phyloP scores from a whole-genome alignment of 257 asterid genomes.

The Gentiana straminea region DNA sequence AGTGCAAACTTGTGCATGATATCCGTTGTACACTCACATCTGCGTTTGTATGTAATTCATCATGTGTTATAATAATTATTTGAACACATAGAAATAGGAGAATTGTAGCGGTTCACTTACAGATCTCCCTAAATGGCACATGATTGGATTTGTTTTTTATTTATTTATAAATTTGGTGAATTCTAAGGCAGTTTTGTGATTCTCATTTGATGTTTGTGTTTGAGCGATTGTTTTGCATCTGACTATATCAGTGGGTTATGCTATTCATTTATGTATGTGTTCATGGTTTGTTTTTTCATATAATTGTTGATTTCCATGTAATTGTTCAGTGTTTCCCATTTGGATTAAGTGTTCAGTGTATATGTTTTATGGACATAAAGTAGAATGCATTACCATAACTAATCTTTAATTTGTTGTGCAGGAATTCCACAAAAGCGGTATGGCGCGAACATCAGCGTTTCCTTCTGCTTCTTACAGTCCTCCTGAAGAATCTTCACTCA shows the following conservation, averaged over 20 bases:
- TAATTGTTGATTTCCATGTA: neutral
- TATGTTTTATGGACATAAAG: neutral
- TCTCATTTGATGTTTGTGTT: neutral
- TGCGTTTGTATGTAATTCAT: no score
- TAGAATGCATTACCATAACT: neutral
- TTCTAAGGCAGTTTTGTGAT: neutral
- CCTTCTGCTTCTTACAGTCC: slow-evolving; percentile 52
- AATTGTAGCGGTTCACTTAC: no score
- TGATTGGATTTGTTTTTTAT: no score
- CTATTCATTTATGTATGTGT: neutral
- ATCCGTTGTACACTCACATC: no score
- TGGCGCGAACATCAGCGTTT: slow-evolving; percentile 58
- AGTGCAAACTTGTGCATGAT: no score
- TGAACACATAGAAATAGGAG: no score
- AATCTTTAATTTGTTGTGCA: slow-evolving; percentile 20
- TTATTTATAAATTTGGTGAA: no score
- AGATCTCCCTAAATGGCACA: no score
- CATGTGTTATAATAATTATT: no score
- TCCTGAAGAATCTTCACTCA: slow-evolving; percentile 67
- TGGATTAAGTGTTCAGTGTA: neutral
- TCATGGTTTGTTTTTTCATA: neutral
- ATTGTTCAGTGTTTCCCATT: neutral
- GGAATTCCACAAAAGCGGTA: slow-evolving; percentile 75
- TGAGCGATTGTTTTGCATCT: neutral
- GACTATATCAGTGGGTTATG: neutral